These are phyloP conservation scores for Zygosaccharomyces bailii DNA, from an alignment of 805 yeast genomes.

Conservation along the genomic window DNA sequence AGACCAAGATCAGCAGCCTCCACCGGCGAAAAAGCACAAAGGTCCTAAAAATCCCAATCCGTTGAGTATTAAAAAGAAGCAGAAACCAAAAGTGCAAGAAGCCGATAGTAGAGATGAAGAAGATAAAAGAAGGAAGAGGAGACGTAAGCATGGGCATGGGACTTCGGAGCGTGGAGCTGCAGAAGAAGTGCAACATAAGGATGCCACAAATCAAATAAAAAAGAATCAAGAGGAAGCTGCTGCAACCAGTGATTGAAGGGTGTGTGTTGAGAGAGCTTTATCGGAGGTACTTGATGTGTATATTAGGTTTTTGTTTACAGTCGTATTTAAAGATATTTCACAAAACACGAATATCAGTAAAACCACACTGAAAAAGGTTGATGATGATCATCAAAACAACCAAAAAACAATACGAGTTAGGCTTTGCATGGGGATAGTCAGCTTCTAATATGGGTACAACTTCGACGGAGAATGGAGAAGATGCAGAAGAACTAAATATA, in stretches of 20 bases:
- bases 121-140: constrained; percentile 24
- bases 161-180: constrained; percentile 2
- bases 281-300: constrained; percentile 4
- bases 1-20: constrained; percentile 8
- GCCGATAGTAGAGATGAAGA: neutral
- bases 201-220: neutral
- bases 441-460: constrained; percentile 10
- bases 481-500: constrained; percentile 45
- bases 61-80: constrained; percentile 78
- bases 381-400: constrained; percentile 4
- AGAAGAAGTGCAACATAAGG: no score
- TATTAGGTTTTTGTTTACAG: constrained; percentile 3
- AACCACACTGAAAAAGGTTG: no score
- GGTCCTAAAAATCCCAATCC: constrained; percentile 90
- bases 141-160: constrained; percentile 19
- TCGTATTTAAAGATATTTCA: constrained; percentile 7
- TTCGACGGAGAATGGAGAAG: constrained; percentile 13
- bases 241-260: neutral
- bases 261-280: constrained; percentile 1
- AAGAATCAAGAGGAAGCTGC: neutral
- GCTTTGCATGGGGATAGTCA: neutral
- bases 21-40: constrained; percentile 44
- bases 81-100: constrained; percentile 21
- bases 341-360: constrained; percentile 6
- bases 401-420: neutral